Base-by-base conservation (phyloP, 2,329 filamentous ascomycete genomes). In the Ophiocordyceps camponoti-leonardi region DNA sequence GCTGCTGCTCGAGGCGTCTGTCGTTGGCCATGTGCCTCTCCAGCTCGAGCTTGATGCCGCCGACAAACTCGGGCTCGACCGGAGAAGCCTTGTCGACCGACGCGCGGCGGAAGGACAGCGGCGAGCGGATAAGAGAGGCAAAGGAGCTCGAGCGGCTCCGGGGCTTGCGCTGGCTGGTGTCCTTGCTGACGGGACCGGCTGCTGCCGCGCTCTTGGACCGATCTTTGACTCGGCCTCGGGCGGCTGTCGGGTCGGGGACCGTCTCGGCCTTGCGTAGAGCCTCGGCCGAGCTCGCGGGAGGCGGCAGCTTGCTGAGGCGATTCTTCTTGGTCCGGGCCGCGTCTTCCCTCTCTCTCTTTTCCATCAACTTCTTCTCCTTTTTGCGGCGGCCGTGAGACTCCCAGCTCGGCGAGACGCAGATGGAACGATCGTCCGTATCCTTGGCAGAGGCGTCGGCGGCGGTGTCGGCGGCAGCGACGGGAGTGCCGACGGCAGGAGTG, bases 381-480 rank as follows among this genome's bases (percentile, higher is more conserved):
- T 71, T 75, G 50, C 64, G 69, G 19, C 68, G 66, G 3, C 67
- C 66, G 51, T 73, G 73, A 20, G 72, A 68, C 49, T 77, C 74
- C 76, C 76, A 79, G 46, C 69, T 77, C 2, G 76, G 76, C 1
- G 76, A 79, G 46, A 77, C 72, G 49, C 76, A 80, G 45, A 78
- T 73, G 0, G 61, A 60, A 6, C 51, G 52, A 26, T 52, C 55
- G 19, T 56, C 56, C 10, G 58, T 53, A 6, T 60, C 52, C 6
- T 58, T 53, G 2, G 56, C 52, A 2, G 60, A 59, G 1, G 60
- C 56, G 41, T 53, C 52, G 40, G 60, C 52, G 40, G 60, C 61
- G 3, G 60, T 55, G 14, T 61, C 58, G 2, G 53, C 54, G 22
- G 49, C 59, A 2, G 56, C 55, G 31, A 45, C 44, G 19, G 47